Conservation (phyloP, 148 eudicot species). For the Chenopodium album region DNA sequence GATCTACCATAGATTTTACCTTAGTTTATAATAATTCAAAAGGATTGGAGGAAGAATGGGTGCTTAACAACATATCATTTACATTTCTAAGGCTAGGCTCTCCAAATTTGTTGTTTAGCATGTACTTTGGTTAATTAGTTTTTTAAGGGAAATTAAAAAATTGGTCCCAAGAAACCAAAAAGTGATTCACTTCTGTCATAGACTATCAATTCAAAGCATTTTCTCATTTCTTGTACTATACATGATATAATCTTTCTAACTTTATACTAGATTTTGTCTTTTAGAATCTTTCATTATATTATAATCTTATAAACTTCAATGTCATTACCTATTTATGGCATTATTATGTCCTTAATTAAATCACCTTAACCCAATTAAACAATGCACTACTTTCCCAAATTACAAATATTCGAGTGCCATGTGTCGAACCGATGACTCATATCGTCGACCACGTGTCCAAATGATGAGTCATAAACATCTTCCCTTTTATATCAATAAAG, state of each 20-base stretch:
- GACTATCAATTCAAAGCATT: constrained; percentile 10
- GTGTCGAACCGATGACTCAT: neutral
- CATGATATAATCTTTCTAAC: constrained; percentile 15
- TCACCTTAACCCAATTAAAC: constrained; percentile 27
- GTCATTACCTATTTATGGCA: constrained; percentile 48
- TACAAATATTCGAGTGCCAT: neutral
- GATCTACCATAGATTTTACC: constrained; percentile 10
- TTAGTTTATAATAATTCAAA: neutral
- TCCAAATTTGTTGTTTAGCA: neutral
- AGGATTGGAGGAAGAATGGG: neutral
- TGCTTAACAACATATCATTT: constrained; percentile 8
- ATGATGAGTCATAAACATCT: constrained; percentile 35
- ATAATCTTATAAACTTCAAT: constrained; percentile 19
- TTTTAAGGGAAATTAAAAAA: neutral
- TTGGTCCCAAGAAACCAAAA: constrained; percentile 11
- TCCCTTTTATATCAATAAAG: constrained; percentile 20
- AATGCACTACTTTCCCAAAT: constrained; percentile 22
- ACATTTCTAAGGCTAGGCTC: neutral
- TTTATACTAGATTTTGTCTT: constrained; percentile 29
- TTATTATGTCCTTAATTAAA: constrained; percentile 28
- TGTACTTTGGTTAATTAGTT: neutral
- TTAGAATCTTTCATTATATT: constrained; percentile 28
- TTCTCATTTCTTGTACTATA: neutral
- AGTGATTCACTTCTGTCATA: constrained; percentile 8
- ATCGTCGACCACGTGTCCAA: constrained; percentile 37